These are phyloP conservation scores for Ochromonas danica DNA, from an alignment of 108 stramenopile genomes.

Conservation along the genomic window DNA sequence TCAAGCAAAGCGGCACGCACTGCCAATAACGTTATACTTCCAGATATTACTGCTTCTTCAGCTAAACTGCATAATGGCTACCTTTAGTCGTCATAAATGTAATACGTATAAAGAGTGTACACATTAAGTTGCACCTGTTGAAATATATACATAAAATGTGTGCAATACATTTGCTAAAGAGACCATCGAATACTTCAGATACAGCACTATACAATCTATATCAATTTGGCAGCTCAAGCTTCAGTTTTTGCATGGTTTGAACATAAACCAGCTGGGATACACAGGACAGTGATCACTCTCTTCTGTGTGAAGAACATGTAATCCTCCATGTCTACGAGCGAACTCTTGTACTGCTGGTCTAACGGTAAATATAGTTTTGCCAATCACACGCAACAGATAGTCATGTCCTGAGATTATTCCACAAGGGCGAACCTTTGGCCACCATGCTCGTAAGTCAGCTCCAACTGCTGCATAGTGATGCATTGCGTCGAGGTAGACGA, in stretches of 20 bases:
- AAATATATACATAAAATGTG: too few species aligned
- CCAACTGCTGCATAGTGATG: slow-evolving; percentile 7
- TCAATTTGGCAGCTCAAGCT: too few species aligned
- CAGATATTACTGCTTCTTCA: too few species aligned
- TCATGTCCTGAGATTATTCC: slow-evolving; percentile 21
- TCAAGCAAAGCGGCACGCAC: too few species aligned
- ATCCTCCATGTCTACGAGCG: not conserved
- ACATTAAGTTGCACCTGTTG: too few species aligned
- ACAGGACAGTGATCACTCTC: not conserved
- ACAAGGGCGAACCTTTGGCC: slow-evolving; percentile 8
- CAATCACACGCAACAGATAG: not conserved
- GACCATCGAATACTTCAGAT: too few species aligned
- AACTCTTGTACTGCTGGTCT: slow-evolving; percentile 23
- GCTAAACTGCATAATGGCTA: too few species aligned
- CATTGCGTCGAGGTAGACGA: slow-evolving; percentile 21
- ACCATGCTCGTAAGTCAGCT: not conserved
- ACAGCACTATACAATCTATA: too few species aligned
- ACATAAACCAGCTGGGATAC: slow-evolving; percentile 18
- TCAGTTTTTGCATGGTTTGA: slow-evolving; percentile 32
- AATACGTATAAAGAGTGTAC: too few species aligned
- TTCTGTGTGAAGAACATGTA: not conserved
- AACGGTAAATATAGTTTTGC: slow-evolving; percentile 28
- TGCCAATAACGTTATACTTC: too few species aligned
- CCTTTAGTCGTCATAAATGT: too few species aligned
- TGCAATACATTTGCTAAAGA: too few species aligned